Conservation (phyloP, 768 basidiomycete genomes). For the Trametes gibbosa region DNA sequence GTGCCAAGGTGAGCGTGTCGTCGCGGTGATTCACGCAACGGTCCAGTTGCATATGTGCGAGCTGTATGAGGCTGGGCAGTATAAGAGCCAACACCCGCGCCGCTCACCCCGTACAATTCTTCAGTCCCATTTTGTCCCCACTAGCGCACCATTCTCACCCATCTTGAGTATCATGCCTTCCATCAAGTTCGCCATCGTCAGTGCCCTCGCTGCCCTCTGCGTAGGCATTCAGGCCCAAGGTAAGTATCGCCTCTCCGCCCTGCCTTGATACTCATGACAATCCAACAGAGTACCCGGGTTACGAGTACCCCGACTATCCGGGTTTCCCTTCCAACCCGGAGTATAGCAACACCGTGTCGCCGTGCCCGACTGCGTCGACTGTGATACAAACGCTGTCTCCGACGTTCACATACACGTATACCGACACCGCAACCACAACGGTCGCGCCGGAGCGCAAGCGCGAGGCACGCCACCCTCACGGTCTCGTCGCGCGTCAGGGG, state of each 20-base stretch:
- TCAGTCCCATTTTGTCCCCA: no score
- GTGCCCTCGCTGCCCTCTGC: constrained; percentile 3
- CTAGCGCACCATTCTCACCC: not conserved
- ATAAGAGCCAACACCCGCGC: no score
- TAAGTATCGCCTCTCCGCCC: not conserved
- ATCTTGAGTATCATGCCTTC: not conserved
- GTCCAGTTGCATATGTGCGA: no score
- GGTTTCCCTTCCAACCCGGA: not conserved
- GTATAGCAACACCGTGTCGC: not conserved
- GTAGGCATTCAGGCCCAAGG: constrained; percentile 3
- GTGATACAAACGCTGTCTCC: not conserved
- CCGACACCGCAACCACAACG: not conserved
- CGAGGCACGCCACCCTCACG: not conserved
- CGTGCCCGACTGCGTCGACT: not conserved
- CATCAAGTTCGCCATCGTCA: not conserved
- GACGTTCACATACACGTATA: not conserved
- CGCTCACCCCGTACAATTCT: no score
- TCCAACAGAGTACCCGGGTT: not conserved
- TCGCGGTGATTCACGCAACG: no score
- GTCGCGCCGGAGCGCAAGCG: not conserved
- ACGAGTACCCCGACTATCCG: not conserved
- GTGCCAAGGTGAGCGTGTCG: no score
- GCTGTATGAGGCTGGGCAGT: no score
- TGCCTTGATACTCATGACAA: not conserved
- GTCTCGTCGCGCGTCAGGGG: not conserved